Conservation (phyloP, 1,284 basidiomycete genomes). For the Cryptococcus maquisensis region DNA sequence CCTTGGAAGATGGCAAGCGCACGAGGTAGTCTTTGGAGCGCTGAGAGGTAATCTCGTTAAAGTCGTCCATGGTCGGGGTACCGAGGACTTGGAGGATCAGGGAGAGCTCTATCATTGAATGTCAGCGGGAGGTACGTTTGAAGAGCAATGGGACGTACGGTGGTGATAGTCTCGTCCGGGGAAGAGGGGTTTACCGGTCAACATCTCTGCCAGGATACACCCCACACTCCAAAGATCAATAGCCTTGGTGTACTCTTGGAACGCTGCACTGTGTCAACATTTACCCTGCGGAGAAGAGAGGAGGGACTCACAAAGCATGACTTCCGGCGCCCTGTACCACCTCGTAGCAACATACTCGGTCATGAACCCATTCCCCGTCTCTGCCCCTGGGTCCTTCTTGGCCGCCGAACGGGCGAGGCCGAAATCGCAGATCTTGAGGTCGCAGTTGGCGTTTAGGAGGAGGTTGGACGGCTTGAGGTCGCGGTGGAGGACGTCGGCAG, state of each 20-base stretch:
- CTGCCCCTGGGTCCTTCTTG: conserved; percentile 70
- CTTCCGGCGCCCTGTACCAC: conserved; percentile 92
- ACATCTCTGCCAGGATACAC: conserved; percentile 90
- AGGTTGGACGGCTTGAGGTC: conserved; percentile 92
- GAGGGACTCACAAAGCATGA: conserved; percentile 68
- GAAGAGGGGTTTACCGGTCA: conserved; percentile 83
- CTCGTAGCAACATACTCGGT: conserved; percentile 91
- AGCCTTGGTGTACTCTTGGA: conserved; percentile 87
- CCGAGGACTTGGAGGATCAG: conserved; percentile 59
- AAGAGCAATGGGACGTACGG: conserved; percentile 19
- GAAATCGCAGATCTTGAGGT: conserved; percentile 93
- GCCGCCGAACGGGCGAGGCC: conserved; percentile 77
- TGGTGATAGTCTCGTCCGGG: conserved; percentile 62
- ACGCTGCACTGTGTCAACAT: conserved; percentile 50
- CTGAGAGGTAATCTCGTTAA: conserved; percentile 66
- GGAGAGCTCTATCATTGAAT: conserved; percentile 48
- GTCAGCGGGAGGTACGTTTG: background rate
- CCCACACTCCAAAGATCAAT: conserved; percentile 94
- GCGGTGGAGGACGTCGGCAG: conserved; percentile 79
- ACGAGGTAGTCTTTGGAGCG: conserved; percentile 82
- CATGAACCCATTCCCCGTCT: conserved; percentile 84
- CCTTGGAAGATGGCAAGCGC: conserved; percentile 2
- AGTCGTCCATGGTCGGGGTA: conserved; percentile 59
- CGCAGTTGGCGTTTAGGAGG: conserved; percentile 88
- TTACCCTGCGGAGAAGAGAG: too few relatives aligned